These are phyloP conservation scores for Claviceps sp. DNA, from an alignment of 2,329 filamentous ascomycete species.

Conservation along the genomic window DNA sequence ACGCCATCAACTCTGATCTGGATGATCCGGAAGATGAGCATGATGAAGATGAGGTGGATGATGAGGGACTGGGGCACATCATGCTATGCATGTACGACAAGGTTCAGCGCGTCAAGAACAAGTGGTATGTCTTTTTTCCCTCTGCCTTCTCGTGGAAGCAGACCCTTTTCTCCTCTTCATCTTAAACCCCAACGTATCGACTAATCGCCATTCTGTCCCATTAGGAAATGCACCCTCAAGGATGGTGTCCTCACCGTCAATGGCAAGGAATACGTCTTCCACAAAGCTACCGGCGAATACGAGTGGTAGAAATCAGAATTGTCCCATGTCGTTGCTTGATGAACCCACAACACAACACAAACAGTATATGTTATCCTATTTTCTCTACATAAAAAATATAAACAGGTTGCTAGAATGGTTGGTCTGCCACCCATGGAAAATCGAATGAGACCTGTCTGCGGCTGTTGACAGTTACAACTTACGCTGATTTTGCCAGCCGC, in stretches of 20 bases:
- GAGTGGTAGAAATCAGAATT: conserved; percentile 57
- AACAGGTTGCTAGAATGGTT: too few species aligned
- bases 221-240: conserved; percentile 91
- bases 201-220: background rate
- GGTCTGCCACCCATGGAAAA: too few species aligned
- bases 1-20: conserved; percentile 96
- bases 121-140: conserved; percentile 48
- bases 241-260: conserved; percentile 90
- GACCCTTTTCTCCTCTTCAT: conserved; percentile 5
- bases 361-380: background rate
- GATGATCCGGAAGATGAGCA: conserved; percentile 84
- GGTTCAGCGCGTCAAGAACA: conserved; percentile 98
- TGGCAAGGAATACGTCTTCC: conserved; percentile 93
- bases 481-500: too few species aligned
- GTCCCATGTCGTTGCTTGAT: background rate
- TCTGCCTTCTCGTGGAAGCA: background rate
- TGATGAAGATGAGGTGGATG: conserved; percentile 75
- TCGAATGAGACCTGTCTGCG: too few species aligned
- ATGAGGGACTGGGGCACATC: conserved; percentile 71
- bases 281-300: conserved; percentile 94
- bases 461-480: too few species aligned
- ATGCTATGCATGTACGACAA: conserved; percentile 99
- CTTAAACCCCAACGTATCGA: background rate
- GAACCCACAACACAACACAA: background rate
- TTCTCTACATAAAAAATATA: background rate